phyloP scores from a whole-genome alignment of 2,329 filamentous ascomycete genomes.

The Gaeumannomyces tritici region DNA sequence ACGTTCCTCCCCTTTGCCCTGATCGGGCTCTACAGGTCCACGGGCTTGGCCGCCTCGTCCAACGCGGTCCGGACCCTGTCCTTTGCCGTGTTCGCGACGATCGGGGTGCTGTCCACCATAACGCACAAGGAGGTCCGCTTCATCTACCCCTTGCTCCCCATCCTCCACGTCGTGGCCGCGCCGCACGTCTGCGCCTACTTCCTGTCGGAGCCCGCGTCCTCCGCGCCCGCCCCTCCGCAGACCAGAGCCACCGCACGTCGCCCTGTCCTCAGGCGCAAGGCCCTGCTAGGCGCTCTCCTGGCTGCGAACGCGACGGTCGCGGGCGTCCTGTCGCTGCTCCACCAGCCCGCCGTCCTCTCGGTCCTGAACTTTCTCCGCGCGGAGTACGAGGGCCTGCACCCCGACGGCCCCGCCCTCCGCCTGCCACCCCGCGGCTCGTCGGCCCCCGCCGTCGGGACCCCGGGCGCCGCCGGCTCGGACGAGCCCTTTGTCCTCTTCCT shows the following conservation, averaged over 20 bases:
- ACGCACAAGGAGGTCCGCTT: slow-evolving; percentile 97
- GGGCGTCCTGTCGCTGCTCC: slow-evolving; percentile 64
- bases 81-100: slow-evolving; percentile 47
- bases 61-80: slow-evolving; percentile 46
- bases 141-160: slow-evolving; percentile 82
- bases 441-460: slow-evolving; percentile 17
- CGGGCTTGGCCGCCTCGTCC: slow-evolving; percentile 23
- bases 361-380: slow-evolving; percentile 68
- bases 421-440: slow-evolving; percentile 15
- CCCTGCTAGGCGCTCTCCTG: slow-evolving; percentile 48
- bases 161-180: slow-evolving; percentile 74
- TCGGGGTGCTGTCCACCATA: slow-evolving; percentile 61
- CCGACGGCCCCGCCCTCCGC: slow-evolving; percentile 24
- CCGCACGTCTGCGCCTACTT: slow-evolving; percentile 59
- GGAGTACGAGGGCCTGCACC: slow-evolving; percentile 54
- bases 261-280: slow-evolving; percentile 35
- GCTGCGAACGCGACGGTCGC: slow-evolving; percentile 61
- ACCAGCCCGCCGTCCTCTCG: slow-evolving; percentile 70
- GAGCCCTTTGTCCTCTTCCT: slow-evolving; percentile 69
- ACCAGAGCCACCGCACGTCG: slow-evolving; percentile 14
- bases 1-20: slow-evolving; percentile 71
- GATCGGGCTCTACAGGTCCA: slow-evolving; percentile 48
- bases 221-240: slow-evolving; percentile 14
- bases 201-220: slow-evolving; percentile 17
- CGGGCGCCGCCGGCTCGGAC: slow-evolving; percentile 8